A percentile compares a stretch with the other conserved stretches of the same genome.
Conservation (phyloP, 345 rosid genomes). For the Salix viminalis region DNA sequence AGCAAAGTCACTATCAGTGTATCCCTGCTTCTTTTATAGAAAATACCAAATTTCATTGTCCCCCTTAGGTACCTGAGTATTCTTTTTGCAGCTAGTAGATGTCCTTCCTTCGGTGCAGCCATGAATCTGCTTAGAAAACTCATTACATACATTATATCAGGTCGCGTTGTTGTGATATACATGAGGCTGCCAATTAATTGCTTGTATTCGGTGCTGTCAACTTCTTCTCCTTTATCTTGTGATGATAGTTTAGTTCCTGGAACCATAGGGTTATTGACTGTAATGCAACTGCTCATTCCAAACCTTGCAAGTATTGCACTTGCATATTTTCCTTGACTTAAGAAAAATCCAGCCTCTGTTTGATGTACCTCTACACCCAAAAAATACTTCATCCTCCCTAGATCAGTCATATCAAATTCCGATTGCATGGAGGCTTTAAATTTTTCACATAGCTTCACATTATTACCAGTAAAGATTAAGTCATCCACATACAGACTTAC, state of each 20-base stretch:
- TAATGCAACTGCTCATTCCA: not conserved
- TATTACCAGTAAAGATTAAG: not conserved
- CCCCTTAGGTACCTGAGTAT: no score
- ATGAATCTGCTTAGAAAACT: no score
- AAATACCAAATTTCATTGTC: no score
- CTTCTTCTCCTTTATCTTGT: no score
- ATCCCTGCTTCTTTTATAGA: no score
- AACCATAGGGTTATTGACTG: not conserved
- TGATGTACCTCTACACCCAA: constrained; percentile 6
- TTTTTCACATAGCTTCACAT: not conserved
- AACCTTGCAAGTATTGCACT: not conserved
- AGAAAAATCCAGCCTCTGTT: not conserved
- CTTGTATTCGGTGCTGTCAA: no score
- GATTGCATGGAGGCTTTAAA: not conserved
- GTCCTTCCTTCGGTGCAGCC: no score
- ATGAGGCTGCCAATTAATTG: no score
- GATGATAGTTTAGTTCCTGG: not conserved
- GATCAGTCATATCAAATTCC: not conserved
- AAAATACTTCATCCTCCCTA: constrained; percentile 1
- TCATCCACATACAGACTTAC: constrained; percentile 8
- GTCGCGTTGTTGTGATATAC: no score
- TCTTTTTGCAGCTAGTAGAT: no score
- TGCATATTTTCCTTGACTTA: not conserved
- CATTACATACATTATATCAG: no score
- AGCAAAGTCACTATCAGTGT: no score